These are phyloP conservation scores for Lithospermum erythrorhizon DNA, from an alignment of 257 asterid species.

Conservation along the genomic window DNA sequence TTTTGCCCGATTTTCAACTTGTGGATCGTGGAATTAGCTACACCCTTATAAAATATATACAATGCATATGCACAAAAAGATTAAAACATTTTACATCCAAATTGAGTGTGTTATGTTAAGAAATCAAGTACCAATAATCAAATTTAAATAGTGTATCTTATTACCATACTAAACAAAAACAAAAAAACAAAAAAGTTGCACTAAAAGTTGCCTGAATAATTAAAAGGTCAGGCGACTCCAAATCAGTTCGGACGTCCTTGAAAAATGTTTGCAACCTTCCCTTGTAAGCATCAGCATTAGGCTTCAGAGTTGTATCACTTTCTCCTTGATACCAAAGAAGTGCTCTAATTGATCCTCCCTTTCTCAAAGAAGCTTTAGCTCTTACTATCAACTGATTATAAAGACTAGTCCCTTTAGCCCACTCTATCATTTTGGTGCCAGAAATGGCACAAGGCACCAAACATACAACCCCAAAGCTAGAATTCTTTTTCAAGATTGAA, in stretches of 20 bases:
- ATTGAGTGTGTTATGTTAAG: no score
- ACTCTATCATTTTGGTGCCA: constrained; percentile 21
- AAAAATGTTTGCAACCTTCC: background rate
- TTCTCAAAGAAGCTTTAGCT: constrained; percentile 12
- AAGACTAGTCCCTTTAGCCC: constrained; percentile 13
- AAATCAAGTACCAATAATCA: no score
- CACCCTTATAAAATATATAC: no score
- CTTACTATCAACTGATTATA: constrained; percentile 19
- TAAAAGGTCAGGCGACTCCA: no score
- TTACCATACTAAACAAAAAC: no score
- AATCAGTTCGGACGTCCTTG: background rate
- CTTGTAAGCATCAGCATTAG: constrained; percentile 4
- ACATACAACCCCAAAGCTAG: constrained; percentile 12
- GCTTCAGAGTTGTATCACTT: constrained; percentile 11
- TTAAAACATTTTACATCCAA: no score
- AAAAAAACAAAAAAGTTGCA: no score
- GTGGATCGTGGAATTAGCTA: no score
- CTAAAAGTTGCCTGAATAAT: no score
- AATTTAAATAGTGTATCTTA: no score
- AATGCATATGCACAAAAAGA: no score
- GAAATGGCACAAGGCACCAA: constrained; percentile 42
- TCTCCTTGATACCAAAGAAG: constrained; percentile 44
- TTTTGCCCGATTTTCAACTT: no score
- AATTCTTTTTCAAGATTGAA: constrained; percentile 9
- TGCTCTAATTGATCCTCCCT: constrained; percentile 23